A percentile compares a stretch with the other conserved stretches of the same genome.
phyloP scores from a whole-genome alignment of 345 rosid species.

The Mercurialis annua region DNA sequence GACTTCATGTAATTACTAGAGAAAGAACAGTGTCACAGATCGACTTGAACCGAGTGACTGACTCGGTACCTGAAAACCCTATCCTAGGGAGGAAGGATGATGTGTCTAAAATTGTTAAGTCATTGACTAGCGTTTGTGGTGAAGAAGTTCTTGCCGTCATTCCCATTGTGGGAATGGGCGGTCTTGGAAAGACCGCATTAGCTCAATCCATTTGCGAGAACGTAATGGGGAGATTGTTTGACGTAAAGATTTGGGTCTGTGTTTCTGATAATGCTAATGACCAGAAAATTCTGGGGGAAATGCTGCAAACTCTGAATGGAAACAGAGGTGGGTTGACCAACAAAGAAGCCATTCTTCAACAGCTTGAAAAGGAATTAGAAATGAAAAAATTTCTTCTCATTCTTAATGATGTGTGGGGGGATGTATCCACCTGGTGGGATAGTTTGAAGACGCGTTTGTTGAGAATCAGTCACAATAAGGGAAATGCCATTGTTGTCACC shows the following conservation, averaged over 20 bases:
- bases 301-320: conserved; percentile 3
- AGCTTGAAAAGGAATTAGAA: not conserved
- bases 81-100: conserved; percentile 19
- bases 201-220: conserved; percentile 13
- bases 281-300: conserved; percentile 9
- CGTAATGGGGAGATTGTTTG: not conserved
- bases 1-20: not conserved
- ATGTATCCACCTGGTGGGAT: conserved; percentile 7
- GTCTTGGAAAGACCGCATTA: conserved; percentile 24
- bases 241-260: conserved; percentile 7
- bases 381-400: conserved; percentile 13
- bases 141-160: not conserved
- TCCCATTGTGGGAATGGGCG: conserved; percentile 18
- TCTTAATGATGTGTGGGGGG: conserved; percentile 26
- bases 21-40: not conserved
- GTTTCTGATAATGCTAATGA: conserved; percentile 14
- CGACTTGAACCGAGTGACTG: not conserved
- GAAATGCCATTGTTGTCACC: no score
- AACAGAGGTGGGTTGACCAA: not conserved
- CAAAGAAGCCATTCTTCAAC: not conserved
- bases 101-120: not conserved
- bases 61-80: conserved; percentile 3
- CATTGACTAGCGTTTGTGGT: not conserved
- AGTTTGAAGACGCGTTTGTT: not conserved
- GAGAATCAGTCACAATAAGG: not conserved